phyloP scores from a whole-genome alignment of 371 early-diverging fungal species.

The Lichtheimia ornata region DNA sequence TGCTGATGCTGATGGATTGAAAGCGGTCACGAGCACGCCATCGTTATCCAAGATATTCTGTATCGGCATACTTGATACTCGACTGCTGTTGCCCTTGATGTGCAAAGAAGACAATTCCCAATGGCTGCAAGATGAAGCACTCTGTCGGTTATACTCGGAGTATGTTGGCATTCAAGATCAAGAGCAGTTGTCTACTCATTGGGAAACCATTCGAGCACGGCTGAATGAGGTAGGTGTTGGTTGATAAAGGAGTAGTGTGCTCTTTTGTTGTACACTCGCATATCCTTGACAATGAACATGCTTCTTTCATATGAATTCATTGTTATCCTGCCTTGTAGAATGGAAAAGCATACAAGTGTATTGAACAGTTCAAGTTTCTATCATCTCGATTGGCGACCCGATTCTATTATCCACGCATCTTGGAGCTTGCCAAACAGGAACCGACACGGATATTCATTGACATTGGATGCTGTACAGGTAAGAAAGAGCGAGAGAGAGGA shows the following conservation, averaged over 20 bases:
- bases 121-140: constrained; percentile 1
- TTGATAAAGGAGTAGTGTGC: too few species aligned
- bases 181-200: constrained; percentile 20
- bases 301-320: background rate
- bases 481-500: constrained; percentile 4
- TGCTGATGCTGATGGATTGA: too few species aligned
- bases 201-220: constrained; percentile 15
- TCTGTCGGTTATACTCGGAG: constrained; percentile 21
- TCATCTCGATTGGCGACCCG: constrained; percentile 32
- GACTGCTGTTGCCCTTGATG: background rate
- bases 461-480: constrained; percentile 52
- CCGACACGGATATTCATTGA: constrained; percentile 34
- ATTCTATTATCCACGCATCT: constrained; percentile 35
- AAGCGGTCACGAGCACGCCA: too few species aligned
- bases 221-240: constrained; percentile 22
- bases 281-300: background rate
- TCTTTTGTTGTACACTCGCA: background rate
- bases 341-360: constrained; percentile 36
- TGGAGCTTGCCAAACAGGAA: constrained; percentile 24
- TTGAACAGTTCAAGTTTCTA: constrained; percentile 37
- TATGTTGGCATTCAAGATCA: constrained; percentile 28
- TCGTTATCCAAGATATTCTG: too few species aligned
- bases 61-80: too few species aligned
- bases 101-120: constrained; percentile 1
- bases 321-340: constrained; percentile 8